Evolutionary conservation across 2,329 filamentous ascomycete species (phyloP).

Genomic region (Metarhizium robertsii): DNA sequence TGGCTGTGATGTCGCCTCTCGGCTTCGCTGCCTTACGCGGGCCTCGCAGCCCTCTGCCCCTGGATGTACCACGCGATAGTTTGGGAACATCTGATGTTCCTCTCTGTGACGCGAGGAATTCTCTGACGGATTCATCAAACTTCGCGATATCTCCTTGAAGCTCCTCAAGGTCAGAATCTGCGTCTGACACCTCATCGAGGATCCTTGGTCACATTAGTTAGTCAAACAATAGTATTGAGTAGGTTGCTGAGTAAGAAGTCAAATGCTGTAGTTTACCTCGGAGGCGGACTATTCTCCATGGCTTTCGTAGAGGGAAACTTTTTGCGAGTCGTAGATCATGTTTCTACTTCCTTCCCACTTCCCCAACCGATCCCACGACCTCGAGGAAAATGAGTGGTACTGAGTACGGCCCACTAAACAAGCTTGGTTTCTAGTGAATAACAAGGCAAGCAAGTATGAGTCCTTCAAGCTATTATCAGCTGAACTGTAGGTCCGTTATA

Average conservation of each 20-base stretch:
- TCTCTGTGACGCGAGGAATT: slow-evolving; percentile 29
- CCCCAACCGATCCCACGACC: not conserved
- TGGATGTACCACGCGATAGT: slow-evolving; percentile 11
- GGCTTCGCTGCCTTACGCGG: slow-evolving; percentile 57
- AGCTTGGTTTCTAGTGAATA: too few relatives aligned
- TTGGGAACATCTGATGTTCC: slow-evolving; percentile 14
- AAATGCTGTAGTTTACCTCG: not conserved
- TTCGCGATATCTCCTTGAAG: slow-evolving; percentile 33
- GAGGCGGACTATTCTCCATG: not conserved
- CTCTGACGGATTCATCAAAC: slow-evolving; percentile 31
- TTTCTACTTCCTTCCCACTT: not conserved
- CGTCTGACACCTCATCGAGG: slow-evolving; percentile 25
- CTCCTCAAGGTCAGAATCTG: slow-evolving; percentile 35
- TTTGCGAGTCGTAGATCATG: not conserved
- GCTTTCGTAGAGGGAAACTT: not conserved
- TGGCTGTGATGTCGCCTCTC: slow-evolving; percentile 59
- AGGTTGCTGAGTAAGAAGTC: not conserved
- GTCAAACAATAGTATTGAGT: not conserved
- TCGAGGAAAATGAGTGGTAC: too few relatives aligned
- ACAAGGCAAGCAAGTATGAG: not conserved
- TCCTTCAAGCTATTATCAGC: not conserved
- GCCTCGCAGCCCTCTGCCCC: slow-evolving; percentile 27
- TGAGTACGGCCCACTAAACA: too few relatives aligned
- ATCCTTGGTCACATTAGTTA: slow-evolving; percentile 6
- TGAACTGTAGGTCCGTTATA: not conserved